Conservation (phyloP, 2,329 filamentous ascomycete species). For the Pseudomassariella vexata region DNA sequence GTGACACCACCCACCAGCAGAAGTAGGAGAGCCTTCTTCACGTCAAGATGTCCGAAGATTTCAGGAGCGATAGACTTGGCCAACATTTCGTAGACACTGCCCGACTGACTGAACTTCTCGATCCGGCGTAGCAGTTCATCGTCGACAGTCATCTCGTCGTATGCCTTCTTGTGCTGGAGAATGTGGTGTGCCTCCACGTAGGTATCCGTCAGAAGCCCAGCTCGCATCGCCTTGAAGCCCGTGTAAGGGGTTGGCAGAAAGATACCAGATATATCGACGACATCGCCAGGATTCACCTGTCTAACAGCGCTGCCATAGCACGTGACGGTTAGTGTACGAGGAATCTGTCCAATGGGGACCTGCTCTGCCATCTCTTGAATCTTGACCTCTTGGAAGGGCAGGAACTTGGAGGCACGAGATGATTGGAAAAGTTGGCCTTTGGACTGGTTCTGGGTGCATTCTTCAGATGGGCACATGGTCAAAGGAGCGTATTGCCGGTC, state of each 20-base stretch:
- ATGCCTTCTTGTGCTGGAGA: slow-evolving; percentile 95
- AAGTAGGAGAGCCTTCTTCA: slow-evolving; percentile 95
- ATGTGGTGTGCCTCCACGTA: slow-evolving; percentile 94
- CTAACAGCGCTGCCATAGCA: slow-evolving; percentile 84
- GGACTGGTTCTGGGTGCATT: slow-evolving; percentile 83
- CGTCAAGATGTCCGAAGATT: slow-evolving; percentile 92
- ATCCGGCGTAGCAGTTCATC: slow-evolving; percentile 75
- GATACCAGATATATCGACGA: slow-evolving; percentile 89
- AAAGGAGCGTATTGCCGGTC: slow-evolving; percentile 88
- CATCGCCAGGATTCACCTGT: slow-evolving; percentile 86
- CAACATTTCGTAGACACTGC: slow-evolving; percentile 92
- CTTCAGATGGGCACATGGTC: slow-evolving; percentile 79
- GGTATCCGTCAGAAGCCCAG: slow-evolving; percentile 93
- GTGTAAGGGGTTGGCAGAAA: slow-evolving; percentile 97
- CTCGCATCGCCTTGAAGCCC: slow-evolving; percentile 96
- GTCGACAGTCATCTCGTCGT: slow-evolving; percentile 85
- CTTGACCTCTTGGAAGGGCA: slow-evolving; percentile 97
- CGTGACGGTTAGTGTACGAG: slow-evolving; percentile 80
- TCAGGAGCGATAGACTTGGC: slow-evolving; percentile 95
- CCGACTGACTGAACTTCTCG: slow-evolving; percentile 75
- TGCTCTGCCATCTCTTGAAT: slow-evolving; percentile 99
- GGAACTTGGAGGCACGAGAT: slow-evolving; percentile 92
- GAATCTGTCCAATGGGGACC: slow-evolving; percentile 96
- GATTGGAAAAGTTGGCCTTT: slow-evolving; percentile 93
- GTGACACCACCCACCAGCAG: slow-evolving; percentile 93